These are phyloP conservation scores for Hypoxylon sp. DNA, from an alignment of 2,329 filamentous ascomycete species.

Conservation along the genomic window DNA sequence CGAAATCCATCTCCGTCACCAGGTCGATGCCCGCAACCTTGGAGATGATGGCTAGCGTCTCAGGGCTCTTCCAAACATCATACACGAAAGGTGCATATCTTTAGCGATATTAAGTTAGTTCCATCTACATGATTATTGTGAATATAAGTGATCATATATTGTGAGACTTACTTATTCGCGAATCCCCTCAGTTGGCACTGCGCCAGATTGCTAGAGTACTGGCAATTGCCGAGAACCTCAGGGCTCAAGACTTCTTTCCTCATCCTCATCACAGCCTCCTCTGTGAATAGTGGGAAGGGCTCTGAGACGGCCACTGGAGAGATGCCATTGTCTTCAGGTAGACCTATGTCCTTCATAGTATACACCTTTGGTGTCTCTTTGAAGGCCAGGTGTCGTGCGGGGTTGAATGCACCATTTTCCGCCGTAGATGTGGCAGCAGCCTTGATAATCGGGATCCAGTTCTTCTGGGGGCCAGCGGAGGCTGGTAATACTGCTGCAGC, in stretches of 20 bases:
- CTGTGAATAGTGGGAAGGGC: slow-evolving; percentile 69
- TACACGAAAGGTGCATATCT: slow-evolving; percentile 72
- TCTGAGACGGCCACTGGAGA: slow-evolving; percentile 71
- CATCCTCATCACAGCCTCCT: slow-evolving; percentile 69
- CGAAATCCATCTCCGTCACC: slow-evolving; percentile 61
- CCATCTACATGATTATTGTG: neutral
- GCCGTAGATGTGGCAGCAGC: slow-evolving; percentile 18
- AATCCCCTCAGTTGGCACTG: slow-evolving; percentile 51
- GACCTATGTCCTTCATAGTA: slow-evolving; percentile 70
- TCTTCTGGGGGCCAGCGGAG: slow-evolving; percentile 23
- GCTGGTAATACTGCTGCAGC: slow-evolving; percentile 33
- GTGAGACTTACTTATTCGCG: slow-evolving; percentile 56
- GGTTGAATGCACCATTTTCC: slow-evolving; percentile 55
- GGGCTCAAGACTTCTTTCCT: slow-evolving; percentile 67
- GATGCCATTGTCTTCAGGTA: slow-evolving; percentile 62
- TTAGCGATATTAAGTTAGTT: slow-evolving; percentile 28
- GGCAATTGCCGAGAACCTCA: slow-evolving; percentile 64
- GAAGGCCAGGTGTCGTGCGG: slow-evolving; percentile 64
- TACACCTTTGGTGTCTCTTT: slow-evolving; percentile 59
- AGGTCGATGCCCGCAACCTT: slow-evolving; percentile 64
- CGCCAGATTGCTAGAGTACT: slow-evolving; percentile 68
- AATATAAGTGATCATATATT: neutral
- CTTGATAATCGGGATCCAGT: slow-evolving; percentile 42
- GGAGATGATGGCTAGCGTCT: slow-evolving; percentile 58
- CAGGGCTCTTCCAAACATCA: slow-evolving; percentile 54